Base-by-base conservation (phyloP, 371 early-diverging fungal genomes). In the Choanephora cucurbitarum region DNA sequence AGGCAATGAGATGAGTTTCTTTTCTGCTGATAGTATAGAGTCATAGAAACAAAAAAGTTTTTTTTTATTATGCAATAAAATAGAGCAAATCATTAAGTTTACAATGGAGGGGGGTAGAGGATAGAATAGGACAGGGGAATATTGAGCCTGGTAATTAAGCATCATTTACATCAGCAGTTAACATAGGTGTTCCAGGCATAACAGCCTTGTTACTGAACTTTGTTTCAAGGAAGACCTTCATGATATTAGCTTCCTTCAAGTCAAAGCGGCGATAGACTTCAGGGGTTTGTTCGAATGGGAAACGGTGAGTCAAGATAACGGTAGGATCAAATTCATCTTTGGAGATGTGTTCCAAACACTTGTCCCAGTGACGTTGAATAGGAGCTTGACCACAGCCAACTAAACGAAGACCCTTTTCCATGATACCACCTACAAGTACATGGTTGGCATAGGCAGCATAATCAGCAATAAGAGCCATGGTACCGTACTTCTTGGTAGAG, bases 321-420 rank as follows among this genome's bases (percentile, higher is more conserved):
- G 77, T 67, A 13, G 83, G 83, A 64, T 84, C 85, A 55, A 85
- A 70, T 32, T 70, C 53, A 9, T 69, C 73, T 1, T 60, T 67
- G 41, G 51, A 17, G 28, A 87, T 62, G 40, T 70, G 49, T 6
- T 66, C 57, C 31, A 84, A 66, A 55, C 78, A 70, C 19, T 67
- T 52, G 3, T 60, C 57, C 82, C 83, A 83, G 64, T 83, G 63
- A 18, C 70, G 55, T 48, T 86, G 85, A 34, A 80, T 72, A 40
- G 80, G 81, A 13, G 81, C 74, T 54, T 84, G 84, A 6, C 84
- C 83, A 39, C 78, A 72, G 39, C 84, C 80, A 24, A 81, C 66
- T 7, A 79, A 54, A 18, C 77, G 72, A n/a, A 80, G 28, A 19
- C 75, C 75, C 57, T 85, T 84, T 62, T 83, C 83, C 86, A 86